phyloP scores from a whole-genome alignment of 345 rosid species.

The Angophora floribunda region DNA sequence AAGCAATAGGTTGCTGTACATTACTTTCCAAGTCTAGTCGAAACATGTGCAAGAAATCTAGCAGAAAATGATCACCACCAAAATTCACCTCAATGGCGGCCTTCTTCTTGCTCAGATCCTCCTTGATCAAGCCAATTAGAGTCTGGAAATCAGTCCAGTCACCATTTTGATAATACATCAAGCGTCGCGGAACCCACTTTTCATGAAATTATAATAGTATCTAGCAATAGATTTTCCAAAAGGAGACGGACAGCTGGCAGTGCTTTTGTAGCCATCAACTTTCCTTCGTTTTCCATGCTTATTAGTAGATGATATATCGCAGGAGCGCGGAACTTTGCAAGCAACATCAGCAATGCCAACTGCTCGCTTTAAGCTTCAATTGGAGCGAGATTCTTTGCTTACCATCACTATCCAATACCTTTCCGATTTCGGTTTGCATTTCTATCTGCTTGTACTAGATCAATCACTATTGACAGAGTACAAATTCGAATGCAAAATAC shows the following conservation, averaged over 20 bases:
- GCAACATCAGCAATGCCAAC: conserved; percentile 26
- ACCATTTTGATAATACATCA: conserved; percentile 69
- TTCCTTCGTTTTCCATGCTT: conserved; percentile 43
- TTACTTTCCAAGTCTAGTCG: conserved; percentile 62
- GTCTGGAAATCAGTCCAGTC: conserved; percentile 63
- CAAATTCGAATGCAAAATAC: neutral
- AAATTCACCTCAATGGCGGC: conserved; percentile 49
- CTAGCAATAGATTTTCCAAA: conserved; percentile 37
- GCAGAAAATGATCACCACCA: conserved; percentile 31
- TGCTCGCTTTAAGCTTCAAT: conserved; percentile 3
- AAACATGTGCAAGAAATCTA: conserved; percentile 85
- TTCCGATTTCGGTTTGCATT: conserved; percentile 9
- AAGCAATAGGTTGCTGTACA: conserved; percentile 57
- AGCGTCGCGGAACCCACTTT: conserved; percentile 57
- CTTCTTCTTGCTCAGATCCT: conserved; percentile 57
- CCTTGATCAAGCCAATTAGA: conserved; percentile 23
- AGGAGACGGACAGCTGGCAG: conserved; percentile 8
- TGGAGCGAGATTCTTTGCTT: neutral
- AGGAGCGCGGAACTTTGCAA: neutral
- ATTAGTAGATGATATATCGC: conserved; percentile 7
- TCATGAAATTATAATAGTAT: conserved; percentile 62
- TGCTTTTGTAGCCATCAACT: conserved; percentile 14
- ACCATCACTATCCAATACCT: conserved; percentile 21
- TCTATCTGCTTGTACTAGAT: conserved; percentile 15
- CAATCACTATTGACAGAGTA: neutral